A percentile compares a stretch with the other conserved stretches of the same genome.
Evolutionary conservation across 331 rosid genomes (phyloP).

Genomic region (Cydonia oblonga): DNA sequence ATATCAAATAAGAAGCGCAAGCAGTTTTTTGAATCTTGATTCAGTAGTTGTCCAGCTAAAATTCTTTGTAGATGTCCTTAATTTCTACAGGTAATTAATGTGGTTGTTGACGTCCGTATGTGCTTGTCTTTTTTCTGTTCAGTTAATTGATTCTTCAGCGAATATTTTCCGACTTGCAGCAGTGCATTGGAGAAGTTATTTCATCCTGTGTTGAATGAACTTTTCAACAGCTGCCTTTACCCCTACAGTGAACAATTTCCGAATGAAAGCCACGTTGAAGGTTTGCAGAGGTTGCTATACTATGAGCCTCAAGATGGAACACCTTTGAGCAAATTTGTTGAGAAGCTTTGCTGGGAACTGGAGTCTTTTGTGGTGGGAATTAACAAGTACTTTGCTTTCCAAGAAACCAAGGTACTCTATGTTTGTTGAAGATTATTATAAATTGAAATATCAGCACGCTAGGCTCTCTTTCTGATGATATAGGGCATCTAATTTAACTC

Average conservation of each 20-base stretch:
- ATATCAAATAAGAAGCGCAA: conserved; percentile 33
- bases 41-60: conserved; percentile 51
- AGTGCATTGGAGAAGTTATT: conserved; percentile 60
- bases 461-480: not conserved
- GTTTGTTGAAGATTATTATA: not conserved
- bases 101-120: not conserved
- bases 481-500: not conserved
- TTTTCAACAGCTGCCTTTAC: conserved; percentile 21
- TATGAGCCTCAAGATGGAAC: conserved; percentile 25
- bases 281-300: conserved; percentile 48
- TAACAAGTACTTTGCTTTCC: conserved; percentile 50
- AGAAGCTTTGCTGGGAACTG: conserved; percentile 58
- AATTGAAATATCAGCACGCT: not conserved
- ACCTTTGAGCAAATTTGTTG: conserved; percentile 35
- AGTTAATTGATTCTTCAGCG: conserved; percentile 9
- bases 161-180: conserved; percentile 34
- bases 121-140: not conserved
- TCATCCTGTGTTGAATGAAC: conserved; percentile 40
- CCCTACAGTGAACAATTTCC: conserved; percentile 32
- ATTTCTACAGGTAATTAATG: conserved; percentile 54
- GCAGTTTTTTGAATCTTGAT: conserved; percentile 41
- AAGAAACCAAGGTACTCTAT: conserved; percentile 59
- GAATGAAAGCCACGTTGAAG: conserved; percentile 41
- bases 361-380: conserved; percentile 46
- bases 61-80: conserved; percentile 60